A percentile compares a stretch with the other conserved stretches of the same genome.
phyloP scores from a whole-genome alignment of 192 early-diverging fungal genomes.

The Backusella circina region DNA sequence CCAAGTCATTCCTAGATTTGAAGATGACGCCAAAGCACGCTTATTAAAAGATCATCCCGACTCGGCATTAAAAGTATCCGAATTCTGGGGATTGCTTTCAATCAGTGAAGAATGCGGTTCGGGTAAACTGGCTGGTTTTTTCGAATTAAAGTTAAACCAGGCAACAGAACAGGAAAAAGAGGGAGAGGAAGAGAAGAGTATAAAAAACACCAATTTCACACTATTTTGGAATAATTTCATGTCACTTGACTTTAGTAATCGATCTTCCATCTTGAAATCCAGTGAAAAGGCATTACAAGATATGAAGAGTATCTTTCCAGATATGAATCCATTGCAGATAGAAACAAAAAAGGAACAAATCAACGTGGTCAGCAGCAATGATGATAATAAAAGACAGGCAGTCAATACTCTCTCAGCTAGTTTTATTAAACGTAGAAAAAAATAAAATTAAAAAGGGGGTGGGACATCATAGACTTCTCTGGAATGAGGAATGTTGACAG shows the following conservation, averaged over 20 bases:
- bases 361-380: background rate
- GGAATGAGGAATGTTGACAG: slow-evolving; percentile 4
- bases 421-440: slow-evolving; percentile 4
- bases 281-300: background rate
- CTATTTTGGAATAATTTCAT: slow-evolving; percentile 13
- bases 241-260: slow-evolving; percentile 1
- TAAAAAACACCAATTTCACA: background rate
- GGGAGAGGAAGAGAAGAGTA: background rate
- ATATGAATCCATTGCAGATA: background rate
- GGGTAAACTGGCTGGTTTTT: slow-evolving; percentile 67
- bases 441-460: background rate
- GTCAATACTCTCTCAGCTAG: background rate
- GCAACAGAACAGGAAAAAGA: background rate
- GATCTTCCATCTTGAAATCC: background rate
- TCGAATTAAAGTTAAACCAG: slow-evolving; percentile 27
- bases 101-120: slow-evolving; percentile 74
- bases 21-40: slow-evolving; percentile 52
- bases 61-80: slow-evolving; percentile 19
- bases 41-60: slow-evolving; percentile 32
- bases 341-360: background rate
- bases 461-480: background rate
- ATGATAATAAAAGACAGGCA: background rate
- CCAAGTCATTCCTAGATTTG: slow-evolving; percentile 48
- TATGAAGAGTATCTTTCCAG: background rate
- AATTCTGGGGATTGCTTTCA: slow-evolving; percentile 62